These are phyloP conservation scores for Metarhizium robertsii DNA, from an alignment of 2,329 filamentous ascomycete species.

Conservation along the genomic window DNA sequence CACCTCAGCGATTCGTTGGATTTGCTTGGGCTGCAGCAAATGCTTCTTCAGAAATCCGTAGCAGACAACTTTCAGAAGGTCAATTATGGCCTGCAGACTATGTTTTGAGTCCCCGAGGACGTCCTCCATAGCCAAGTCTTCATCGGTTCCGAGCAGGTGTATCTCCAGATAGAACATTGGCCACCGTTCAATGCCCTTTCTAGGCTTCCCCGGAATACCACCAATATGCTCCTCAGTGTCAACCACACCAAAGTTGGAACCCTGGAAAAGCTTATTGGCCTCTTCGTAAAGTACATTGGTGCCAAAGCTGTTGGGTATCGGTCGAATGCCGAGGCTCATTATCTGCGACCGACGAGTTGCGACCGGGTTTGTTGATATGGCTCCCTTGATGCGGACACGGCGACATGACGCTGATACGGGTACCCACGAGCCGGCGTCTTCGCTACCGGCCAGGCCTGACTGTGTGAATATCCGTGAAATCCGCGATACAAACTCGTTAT, in stretches of 20 bases:
- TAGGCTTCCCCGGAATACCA: slow-evolving; percentile 36
- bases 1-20: slow-evolving; percentile 6
- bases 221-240: slow-evolving; percentile 34
- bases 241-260: slow-evolving; percentile 64
- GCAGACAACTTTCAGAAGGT: slow-evolving; percentile 60
- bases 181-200: slow-evolving; percentile 68
- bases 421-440: slow-evolving; percentile 54
- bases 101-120: slow-evolving; percentile 36
- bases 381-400: slow-evolving; percentile 54
- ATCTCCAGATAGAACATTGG: slow-evolving; percentile 84
- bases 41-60: slow-evolving; percentile 68
- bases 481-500: slow-evolving; percentile 12
- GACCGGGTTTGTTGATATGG: slow-evolving; percentile 60
- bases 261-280: slow-evolving; percentile 66
- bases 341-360: slow-evolving; percentile 71
- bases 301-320: slow-evolving; percentile 45
- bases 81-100: slow-evolving; percentile 37
- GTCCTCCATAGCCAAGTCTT: slow-evolving; percentile 25
- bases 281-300: slow-evolving; percentile 64
- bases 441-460: slow-evolving; percentile 49
- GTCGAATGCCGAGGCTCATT: slow-evolving; percentile 65
- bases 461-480: slow-evolving; percentile 51
- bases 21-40: slow-evolving; percentile 49
- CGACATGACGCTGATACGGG: slow-evolving; percentile 57
- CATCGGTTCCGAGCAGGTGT: slow-evolving; percentile 21